These are phyloP conservation scores for Rhododendron molle DNA, from an alignment of 148 eudicot species.

Conservation along the genomic window DNA sequence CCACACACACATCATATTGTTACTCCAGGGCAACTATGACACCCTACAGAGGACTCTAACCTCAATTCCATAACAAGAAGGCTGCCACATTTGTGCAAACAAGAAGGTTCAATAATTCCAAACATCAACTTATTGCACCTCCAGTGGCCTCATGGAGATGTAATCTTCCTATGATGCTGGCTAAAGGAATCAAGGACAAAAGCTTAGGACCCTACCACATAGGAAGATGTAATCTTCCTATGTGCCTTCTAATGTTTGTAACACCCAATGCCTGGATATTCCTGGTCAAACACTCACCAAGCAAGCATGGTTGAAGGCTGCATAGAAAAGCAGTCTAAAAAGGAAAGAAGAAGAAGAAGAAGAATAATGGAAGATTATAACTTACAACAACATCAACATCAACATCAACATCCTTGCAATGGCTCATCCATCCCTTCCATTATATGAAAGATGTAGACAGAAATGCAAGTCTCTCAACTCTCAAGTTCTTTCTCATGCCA, in stretches of 20 bases:
- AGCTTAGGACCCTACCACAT: not conserved
- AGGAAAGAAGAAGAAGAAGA: not conserved
- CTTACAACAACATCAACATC: too few species aligned
- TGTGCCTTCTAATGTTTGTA: not conserved
- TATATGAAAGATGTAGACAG: not conserved
- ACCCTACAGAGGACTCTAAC: not conserved
- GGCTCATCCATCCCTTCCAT: not conserved
- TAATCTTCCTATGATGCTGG: not conserved
- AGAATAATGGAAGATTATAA: not conserved
- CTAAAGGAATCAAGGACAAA: not conserved
- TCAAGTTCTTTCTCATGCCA: not conserved
- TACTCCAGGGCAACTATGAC: not conserved
- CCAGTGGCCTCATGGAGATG: not conserved
- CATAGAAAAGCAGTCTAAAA: not conserved
- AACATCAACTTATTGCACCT: not conserved
- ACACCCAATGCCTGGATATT: not conserved
- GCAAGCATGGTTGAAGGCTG: too few species aligned
- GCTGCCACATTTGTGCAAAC: not conserved
- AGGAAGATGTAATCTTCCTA: too few species aligned
- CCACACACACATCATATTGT: not conserved
- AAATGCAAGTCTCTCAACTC: not conserved
- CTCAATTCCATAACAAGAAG: not conserved
- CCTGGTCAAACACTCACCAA: not conserved
- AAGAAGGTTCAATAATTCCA: not conserved
- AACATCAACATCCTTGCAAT: not conserved